These are phyloP conservation scores for Jatropha podagrica DNA, from an alignment of 441 rosid species.

Conservation along the genomic window DNA sequence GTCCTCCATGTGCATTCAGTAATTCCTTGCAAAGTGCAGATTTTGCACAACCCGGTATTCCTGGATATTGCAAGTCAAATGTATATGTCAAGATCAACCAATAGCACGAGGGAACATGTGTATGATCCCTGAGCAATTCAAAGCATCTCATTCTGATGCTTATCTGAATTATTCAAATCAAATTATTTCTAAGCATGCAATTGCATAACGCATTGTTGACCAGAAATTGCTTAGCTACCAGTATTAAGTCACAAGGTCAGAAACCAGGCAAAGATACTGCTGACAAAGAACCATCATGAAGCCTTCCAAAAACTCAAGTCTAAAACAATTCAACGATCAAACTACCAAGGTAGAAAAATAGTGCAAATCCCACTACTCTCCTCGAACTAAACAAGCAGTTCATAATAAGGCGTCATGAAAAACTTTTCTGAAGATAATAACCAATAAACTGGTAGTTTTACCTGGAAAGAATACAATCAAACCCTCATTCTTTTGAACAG, in stretches of 20 bases:
- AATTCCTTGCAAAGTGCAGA: slow-evolving; percentile 94
- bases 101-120: background rate
- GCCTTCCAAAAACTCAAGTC: slow-evolving; percentile 8
- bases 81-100: slow-evolving; percentile 15
- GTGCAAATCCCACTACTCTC: background rate
- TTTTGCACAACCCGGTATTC: slow-evolving; percentile 98
- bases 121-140: background rate
- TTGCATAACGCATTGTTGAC: background rate
- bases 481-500: slow-evolving; percentile 68
- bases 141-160: background rate
- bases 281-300: background rate
- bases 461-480: slow-evolving; percentile 96
- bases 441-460: slow-evolving; percentile 29
- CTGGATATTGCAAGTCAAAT: slow-evolving; percentile 36
- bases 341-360: background rate
- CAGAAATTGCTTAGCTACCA: too few species aligned
- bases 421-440: background rate
- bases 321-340: background rate
- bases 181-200: slow-evolving; percentile 2
- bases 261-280: background rate
- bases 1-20: slow-evolving; percentile 59
- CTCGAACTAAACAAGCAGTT: background rate
- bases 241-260: background rate
- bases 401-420: background rate
- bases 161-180: background rate